Base-by-base conservation (phyloP, 2,329 filamentous ascomycete genomes). In the Calonectria naviculata region DNA sequence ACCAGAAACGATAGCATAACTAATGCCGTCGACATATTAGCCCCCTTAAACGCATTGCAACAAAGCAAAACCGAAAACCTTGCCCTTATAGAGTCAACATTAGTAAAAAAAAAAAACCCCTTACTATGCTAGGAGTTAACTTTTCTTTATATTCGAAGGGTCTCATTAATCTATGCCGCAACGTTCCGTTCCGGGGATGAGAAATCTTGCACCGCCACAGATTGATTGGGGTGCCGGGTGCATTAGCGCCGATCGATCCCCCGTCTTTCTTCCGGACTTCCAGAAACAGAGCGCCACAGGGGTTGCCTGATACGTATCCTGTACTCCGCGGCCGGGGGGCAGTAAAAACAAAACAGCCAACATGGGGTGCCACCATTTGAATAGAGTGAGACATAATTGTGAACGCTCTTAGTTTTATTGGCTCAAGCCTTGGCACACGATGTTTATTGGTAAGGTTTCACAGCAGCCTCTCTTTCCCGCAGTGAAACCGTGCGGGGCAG, bases 201-300 rank as follows among this genome's bases (percentile, higher is more conserved):
- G 67, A 73, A 61, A 76, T 73, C 62, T 74, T 77, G 80, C 80
- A 82, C 81, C 80, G 81, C 81, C 81, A 82, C 81, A 79, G 78
- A 78, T 80, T 71, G 47, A 66, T 73, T 49, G 49, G 75, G 76
- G 66, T 76, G 70, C 41, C 42, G 52, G 54, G 70, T 78, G 81
- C 81, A 82, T 82, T 82, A 82, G 81, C 80, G 81, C 70, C 80
- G 80, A 82, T 82, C 80, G 68, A 73, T 71, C 70, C 64, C 63
- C 58, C 52, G 29, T 65, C 71, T 67, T 72, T 73, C 68, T 71
- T 74, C 65, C 64, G 34, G 41, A 74, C 68, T 77, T 78, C 74
- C 76, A 80, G 78, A 79, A 78, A 47, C 62, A 47, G 46, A 69
- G 47, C 71, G 68, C 71, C 71, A 71, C 65, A 71, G 68, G 68